Base-by-base conservation (phyloP, 2,329 filamentous ascomycete species). In the Colletotrichum incanum region DNA sequence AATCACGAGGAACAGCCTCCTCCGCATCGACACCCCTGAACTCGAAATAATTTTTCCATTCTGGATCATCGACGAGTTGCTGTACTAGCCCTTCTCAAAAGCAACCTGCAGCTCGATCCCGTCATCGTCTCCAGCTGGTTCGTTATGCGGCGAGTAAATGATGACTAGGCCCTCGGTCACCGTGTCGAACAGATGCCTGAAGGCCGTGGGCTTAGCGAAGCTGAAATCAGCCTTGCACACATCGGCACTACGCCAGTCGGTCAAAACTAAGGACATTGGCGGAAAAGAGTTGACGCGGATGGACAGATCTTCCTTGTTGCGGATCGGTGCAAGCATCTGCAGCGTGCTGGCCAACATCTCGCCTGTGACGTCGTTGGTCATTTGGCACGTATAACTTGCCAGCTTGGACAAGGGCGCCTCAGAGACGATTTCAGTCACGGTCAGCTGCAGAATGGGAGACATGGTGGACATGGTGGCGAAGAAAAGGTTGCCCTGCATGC, bases 11-110 rank as follows among this genome's bases (percentile, higher is more conserved):
- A 11, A 12, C 34, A 9, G 52, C 41, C 16, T 64, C 45, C 41
- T 67, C 74, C 8, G 73, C 69, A 58, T 82, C 81, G 34, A 84
- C 74, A 0, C 81, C 82, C 50, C 82, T 74, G 61, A 79, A 84
- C 67, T 83, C 81, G 68, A 84, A 84, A 26, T 79, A 84, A 64
- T 76, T 64, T 39, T 72, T 80, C 80, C 80, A 82, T 65, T 83
- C 78, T 3, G 65, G 43, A 65, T 84, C 81, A 4, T 80, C 69
- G 2, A 83, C 74, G n/a, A 85, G 59, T 4, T 63, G 69, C 31
- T 78, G 49, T 0, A 76, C 76, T 6, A 83, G 56, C 3, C 76
- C 73, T 79, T 82, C 76, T 84, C 82, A 34, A 80, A 81, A 0
- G 76, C 74, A 20, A 84, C 76, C 0, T 77, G 73, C 65, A 84